Evolutionary conservation across 129 eudicot genomes (phyloP), one percentile per base, ranked within the genome.

Genomic region (Flaveria sonorensis): DNA sequence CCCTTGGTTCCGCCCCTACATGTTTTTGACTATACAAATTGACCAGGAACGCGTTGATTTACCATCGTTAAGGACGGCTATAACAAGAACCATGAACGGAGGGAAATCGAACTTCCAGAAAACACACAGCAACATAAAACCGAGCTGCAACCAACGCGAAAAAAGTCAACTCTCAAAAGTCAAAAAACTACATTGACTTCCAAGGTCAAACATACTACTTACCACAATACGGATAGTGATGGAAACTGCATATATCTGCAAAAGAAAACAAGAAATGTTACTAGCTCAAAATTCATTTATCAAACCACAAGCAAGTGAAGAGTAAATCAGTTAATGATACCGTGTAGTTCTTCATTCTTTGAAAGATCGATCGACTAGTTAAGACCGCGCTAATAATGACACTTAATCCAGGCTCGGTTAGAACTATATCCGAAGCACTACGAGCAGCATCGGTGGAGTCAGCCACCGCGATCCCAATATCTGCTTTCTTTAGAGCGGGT

Each of bases 161-260:
- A 66, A 64, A 75, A 47, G 18, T 45, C 53, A 66, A 73, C 32
- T 8, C 47, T 72, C 12, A 6, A 47, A 79, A 9, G 68, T 62
- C 68, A 62, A 62, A 26, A 4, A 61, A 61, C n/a, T 28, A 6
- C 40, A 4, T 19, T n/a, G 42, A 50, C 50, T 46, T 77, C 55
- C 19, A 9, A 78, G 68, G 79, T 53, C 79, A 81, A 69, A 81
- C 77, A 62, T 62, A 40, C 46, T 14, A 77, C 97, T 85, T 85
- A 93, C 97, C 91, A 93, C 98, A 19, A 93, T 89, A 81, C 98
- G 97, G 20, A 93, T 93, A 2, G 98, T 93, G 84, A 93, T 91
- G 32, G 98, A 93, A 53, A 93, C 98, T 0, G 98, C 98, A 61
- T 93, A 93, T 75, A 93, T 93, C 98, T 93, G 90, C 15, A 77